Base-by-base conservation (phyloP, 2,329 filamentous ascomycete species). In the Clonostachys sp. region DNA sequence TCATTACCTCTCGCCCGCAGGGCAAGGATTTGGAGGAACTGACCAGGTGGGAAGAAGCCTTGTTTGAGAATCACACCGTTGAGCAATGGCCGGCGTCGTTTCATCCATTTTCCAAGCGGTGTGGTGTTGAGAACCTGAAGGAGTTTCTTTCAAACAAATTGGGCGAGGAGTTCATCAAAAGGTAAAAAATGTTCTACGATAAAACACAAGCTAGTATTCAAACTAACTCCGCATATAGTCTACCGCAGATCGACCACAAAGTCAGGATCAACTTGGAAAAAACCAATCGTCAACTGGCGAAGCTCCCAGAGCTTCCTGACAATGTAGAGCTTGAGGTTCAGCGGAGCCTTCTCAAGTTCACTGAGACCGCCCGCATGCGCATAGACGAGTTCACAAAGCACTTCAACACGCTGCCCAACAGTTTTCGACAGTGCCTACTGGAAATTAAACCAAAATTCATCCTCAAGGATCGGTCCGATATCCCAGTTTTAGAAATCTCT, bases 1-100 rank as follows among this genome's bases (percentile, higher is more conserved):
- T 85, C 51, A 81, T 89, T 9, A 89, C 91, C 0, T 87, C 85
- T 0, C 80, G 86, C 2, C 84, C 85, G 4, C 77, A 79, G 30
- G 69, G 66, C 1, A 74, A 80, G 44, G 66, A 74, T 1, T 67
- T 85, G 1, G 75, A 78, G 3, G 66, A 74, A n/a, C 70, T 79
- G 4, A 67, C 65, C 8, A 64, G 62, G 3, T 80, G 72, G 67
- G 80, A 83, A 45, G 72, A 78, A 12, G 57, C 64, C 1, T 73
- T 81, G 41, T 83, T 83, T 47, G 68, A 73, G 12, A 57, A 64
- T 2, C 51, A 64, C 14, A 57, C 55, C 3, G 52, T 61, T 46
- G 60, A 67, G 2, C 56, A 61, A 5, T 83, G 80, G 80, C 77
- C 77, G 0, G 46, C 53, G 0, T 66, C 65, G 0, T 81, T 83